Conservation (phyloP, 331 rosid species). For the Stylosanthes scabra region DNA sequence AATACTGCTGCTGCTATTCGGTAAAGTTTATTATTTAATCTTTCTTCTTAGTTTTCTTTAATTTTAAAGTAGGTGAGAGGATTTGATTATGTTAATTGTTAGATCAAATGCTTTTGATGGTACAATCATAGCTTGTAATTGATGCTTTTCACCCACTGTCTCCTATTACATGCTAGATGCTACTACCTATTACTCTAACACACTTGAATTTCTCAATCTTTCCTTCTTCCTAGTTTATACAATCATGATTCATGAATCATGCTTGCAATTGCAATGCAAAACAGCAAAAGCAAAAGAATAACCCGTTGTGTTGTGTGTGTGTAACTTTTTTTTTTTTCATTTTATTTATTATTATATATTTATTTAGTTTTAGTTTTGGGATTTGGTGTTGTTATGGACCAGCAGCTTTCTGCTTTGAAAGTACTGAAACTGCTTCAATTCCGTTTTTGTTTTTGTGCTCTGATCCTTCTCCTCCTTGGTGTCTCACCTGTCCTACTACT, state of each 20-base stretch:
- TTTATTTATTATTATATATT: too few species aligned
- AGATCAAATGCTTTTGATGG: constrained; percentile 51
- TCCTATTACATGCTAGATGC: constrained; percentile 20
- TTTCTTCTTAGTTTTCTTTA: not conserved
- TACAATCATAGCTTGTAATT: constrained; percentile 45
- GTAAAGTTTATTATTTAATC: constrained; percentile 21
- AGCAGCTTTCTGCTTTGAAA: constrained; percentile 39
- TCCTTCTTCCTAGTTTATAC: too few species aligned
- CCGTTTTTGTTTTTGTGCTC: constrained; percentile 49
- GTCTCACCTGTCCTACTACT: constrained; percentile 30
- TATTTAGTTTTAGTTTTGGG: constrained; percentile 8
- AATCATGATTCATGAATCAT: too few species aligned
- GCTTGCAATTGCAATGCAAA: constrained; percentile 12
- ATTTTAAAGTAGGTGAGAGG: constrained; percentile 32
- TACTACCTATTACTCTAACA: not conserved
- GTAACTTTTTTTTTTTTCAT: not conserved
- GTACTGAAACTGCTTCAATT: constrained; percentile 45
- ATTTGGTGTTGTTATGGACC: constrained; percentile 48
- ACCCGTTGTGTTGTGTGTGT: not conserved
- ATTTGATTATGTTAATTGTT: constrained; percentile 38
- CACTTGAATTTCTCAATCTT: not conserved
- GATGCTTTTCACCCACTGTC: constrained; percentile 47
- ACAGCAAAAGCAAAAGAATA: not conserved
- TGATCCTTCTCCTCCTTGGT: constrained; percentile 40
- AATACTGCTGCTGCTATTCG: constrained; percentile 26